Conservation (phyloP, 108 stramenopile species). For the Fistulifera solaris region DNA sequence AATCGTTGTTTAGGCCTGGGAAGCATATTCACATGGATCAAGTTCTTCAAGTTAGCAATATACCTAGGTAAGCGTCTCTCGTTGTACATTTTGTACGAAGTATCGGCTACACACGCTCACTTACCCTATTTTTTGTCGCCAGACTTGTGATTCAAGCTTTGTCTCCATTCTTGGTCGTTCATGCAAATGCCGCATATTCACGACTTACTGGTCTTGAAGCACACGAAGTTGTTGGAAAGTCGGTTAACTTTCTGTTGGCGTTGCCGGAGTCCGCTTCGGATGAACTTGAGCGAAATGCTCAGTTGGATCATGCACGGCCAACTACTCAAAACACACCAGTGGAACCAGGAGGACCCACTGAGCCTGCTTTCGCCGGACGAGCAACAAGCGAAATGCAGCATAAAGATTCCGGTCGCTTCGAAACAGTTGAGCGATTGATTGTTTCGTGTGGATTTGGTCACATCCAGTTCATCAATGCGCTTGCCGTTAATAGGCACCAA, state of each 20-base stretch:
- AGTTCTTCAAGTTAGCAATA: conserved; percentile 52
- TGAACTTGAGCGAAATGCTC: not conserved
- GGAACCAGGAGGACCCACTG: conserved; percentile 6
- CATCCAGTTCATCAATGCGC: conserved; percentile 25
- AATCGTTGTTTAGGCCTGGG: conserved; percentile 38
- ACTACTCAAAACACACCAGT: not conserved
- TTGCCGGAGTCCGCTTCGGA: not conserved
- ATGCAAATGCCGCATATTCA: conserved; percentile 64
- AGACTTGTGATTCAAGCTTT: conserved; percentile 41
- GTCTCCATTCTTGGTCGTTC: conserved; percentile 48
- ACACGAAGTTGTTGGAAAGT: conserved; percentile 45
- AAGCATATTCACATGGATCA: conserved; percentile 47
- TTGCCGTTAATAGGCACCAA: conserved; percentile 12
- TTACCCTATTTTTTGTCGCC: conserved; percentile 1
- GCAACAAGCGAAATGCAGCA: not conserved
- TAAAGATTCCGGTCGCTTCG: not conserved
- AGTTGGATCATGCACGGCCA: conserved; percentile 4
- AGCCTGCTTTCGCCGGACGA: conserved; percentile 5
- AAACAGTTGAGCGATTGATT: conserved; percentile 39
- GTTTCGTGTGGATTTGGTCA: conserved; percentile 46
- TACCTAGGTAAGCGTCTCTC: conserved; percentile 33
- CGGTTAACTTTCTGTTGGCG: conserved; percentile 12
- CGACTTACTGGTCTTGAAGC: conserved; percentile 54
- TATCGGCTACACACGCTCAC: not conserved
- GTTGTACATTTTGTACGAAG: not conserved